Evolutionary conservation across 768 basidiomycete genomes (phyloP).

Genomic region (Mrakia hoshinonis): DNA sequence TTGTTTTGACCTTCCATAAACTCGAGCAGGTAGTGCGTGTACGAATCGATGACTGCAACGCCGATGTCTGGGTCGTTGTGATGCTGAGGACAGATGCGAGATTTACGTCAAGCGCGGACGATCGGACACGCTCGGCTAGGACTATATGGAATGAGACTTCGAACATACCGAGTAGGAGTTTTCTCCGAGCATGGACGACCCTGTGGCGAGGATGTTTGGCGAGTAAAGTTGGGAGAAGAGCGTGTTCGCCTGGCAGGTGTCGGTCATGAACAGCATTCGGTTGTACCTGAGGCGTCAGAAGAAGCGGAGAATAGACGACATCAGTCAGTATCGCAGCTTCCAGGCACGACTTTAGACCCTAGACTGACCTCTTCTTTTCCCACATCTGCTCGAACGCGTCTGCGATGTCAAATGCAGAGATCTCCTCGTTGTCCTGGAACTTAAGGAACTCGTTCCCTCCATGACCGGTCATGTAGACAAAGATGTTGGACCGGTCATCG

Average conservation of each 20-base stretch:
- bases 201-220: conserved; percentile 83
- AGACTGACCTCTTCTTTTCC: conserved; percentile 80
- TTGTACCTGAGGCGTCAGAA: conserved; percentile 65
- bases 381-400: conserved; percentile 99
- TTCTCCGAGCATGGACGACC: conserved; percentile 71
- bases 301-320: background rate
- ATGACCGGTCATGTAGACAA: conserved; percentile 97
- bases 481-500: conserved; percentile 83
- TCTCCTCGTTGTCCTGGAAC: conserved; percentile 98
- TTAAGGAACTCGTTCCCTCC: conserved; percentile 98
- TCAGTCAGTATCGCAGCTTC: background rate
- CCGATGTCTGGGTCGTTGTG: conserved; percentile 91
- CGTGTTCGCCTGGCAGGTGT: conserved; percentile 95
- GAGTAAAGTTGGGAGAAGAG: conserved; percentile 91
- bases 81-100: conserved; percentile 49
- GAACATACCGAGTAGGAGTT: conserved; percentile 87
- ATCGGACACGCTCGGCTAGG: background rate
- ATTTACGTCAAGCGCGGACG: background rate
- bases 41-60: conserved; percentile 89
- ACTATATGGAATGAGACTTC: background rate
- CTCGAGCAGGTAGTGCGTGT: conserved; percentile 81
- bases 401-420: conserved; percentile 92
- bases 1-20: conserved; percentile 90
- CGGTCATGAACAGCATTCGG: conserved; percentile 94
- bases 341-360: background rate